Evolutionary conservation across 345 rosid species (phyloP).

Genomic region (Garcia nutans): DNA sequence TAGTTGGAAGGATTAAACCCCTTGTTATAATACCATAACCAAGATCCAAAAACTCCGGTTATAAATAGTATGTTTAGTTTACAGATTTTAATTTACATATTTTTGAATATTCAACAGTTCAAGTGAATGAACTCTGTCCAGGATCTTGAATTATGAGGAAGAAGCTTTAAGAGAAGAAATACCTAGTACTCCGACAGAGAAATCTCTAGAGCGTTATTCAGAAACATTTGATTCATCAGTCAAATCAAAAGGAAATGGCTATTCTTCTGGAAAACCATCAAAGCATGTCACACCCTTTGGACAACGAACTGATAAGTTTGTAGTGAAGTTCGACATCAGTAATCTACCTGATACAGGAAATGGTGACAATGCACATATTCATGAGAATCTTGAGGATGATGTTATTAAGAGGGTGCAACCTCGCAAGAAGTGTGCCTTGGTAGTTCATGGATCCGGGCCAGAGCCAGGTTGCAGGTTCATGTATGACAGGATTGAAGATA

Average conservation of each 20-base stretch:
- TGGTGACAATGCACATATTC: conserved; percentile 32
- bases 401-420: conserved; percentile 71
- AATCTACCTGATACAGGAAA: conserved; percentile 39
- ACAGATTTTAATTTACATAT: background rate
- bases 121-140: conserved; percentile 15
- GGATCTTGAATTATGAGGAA: conserved; percentile 65
- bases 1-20: background rate
- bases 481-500: conserved; percentile 84
- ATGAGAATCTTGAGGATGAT: conserved; percentile 58
- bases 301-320: conserved; percentile 60
- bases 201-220: conserved; percentile 35
- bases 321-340: conserved; percentile 56
- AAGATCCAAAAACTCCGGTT: background rate
- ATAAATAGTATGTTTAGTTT: background rate
- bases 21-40: too few species aligned
- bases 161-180: conserved; percentile 50
- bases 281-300: conserved; percentile 79
- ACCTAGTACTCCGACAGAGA: conserved; percentile 62
- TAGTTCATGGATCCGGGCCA: conserved; percentile 57
- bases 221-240: conserved; percentile 46
- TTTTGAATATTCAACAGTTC: conserved; percentile 1
- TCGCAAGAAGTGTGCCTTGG: conserved; percentile 54
- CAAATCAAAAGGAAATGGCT: conserved; percentile 47
- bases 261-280: conserved; percentile 58
- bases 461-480: conserved; percentile 80